Conservation (phyloP, 768 basidiomycete genomes). For the Lentinula detonsa region DNA sequence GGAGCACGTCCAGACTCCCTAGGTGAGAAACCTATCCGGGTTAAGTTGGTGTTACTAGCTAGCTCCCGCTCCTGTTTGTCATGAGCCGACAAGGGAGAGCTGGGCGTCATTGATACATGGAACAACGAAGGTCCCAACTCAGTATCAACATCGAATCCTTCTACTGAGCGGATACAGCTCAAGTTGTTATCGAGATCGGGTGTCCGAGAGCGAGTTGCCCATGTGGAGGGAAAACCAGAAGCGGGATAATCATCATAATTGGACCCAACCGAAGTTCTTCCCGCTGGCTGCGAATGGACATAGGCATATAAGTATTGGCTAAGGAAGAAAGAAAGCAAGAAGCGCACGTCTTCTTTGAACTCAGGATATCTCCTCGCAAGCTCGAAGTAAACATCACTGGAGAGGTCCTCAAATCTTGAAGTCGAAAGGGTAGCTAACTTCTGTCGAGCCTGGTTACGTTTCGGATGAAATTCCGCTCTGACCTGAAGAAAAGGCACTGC, state of each 20-base stretch:
- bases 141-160: slow-evolving; percentile 31
- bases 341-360: slow-evolving; percentile 80
- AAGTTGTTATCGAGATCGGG: slow-evolving; percentile 23
- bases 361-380: slow-evolving; percentile 91
- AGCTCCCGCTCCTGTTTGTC: slow-evolving; percentile 38
- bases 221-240: slow-evolving; percentile 51
- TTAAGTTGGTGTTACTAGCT: slow-evolving; percentile 60
- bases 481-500: slow-evolving; percentile 87
- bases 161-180: slow-evolving; percentile 38
- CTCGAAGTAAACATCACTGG: slow-evolving; percentile 94
- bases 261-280: slow-evolving; percentile 45
- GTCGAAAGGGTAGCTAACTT: slow-evolving; percentile 91
- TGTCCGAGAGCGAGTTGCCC: slow-evolving; percentile 19
- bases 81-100: slow-evolving; percentile 16
- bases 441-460: slow-evolving; percentile 95
- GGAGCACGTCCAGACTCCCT: slow-evolving; percentile 31
- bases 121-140: slow-evolving; percentile 39
- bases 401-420: slow-evolving; percentile 88
- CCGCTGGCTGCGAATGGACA: slow-evolving; percentile 26
- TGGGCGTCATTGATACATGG: slow-evolving; percentile 47
- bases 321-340: background rate
- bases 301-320: background rate
- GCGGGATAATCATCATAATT: slow-evolving; percentile 71
- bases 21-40: slow-evolving; percentile 67
- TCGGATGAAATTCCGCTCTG: slow-evolving; percentile 93